A percentile compares a stretch with the other conserved stretches of the same genome.
Evolutionary conservation across 176 grass and related monocot species (phyloP).

Genomic region (Raddia guianensis): DNA sequence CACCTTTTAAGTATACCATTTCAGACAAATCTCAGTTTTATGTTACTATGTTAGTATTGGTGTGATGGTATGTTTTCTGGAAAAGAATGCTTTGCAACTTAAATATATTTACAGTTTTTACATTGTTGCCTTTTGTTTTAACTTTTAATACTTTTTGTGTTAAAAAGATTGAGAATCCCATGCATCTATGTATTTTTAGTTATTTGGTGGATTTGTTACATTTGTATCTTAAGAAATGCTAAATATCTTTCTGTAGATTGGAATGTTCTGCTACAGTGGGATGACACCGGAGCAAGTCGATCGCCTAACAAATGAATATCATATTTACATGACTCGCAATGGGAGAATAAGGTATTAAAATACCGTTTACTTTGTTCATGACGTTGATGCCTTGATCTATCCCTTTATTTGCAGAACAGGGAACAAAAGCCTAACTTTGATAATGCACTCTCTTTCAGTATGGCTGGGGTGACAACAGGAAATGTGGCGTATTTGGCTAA

Average conservation of each 20-base stretch:
- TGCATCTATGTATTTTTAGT: neutral
- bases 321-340: conserved; percentile 97
- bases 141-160: neutral
- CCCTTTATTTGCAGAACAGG: neutral
- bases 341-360: conserved; percentile 82
- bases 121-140: neutral
- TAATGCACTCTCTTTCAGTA: conserved; percentile 51
- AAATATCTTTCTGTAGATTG: conserved; percentile 56
- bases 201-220: neutral
- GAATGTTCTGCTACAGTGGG: conserved; percentile 99
- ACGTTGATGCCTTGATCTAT: neutral
- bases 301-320: conserved; percentile 79
- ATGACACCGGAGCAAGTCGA: conserved; percentile 96
- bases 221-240: conserved; percentile 5
- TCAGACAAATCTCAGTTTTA: neutral
- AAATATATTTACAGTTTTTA: neutral
- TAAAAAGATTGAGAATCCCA: neutral
- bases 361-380: neutral
- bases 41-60: neutral
- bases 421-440: conserved; percentile 1
- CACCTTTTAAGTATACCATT: conserved; percentile 5
- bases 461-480: conserved; percentile 88
- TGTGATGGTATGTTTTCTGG: conserved; percentile 10
- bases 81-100: conserved; percentile 9
- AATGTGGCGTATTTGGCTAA: conserved; percentile 80